phyloP scores from a whole-genome alignment of 495 filamentous ascomycete species.

The Penicillium bialowiezense region DNA sequence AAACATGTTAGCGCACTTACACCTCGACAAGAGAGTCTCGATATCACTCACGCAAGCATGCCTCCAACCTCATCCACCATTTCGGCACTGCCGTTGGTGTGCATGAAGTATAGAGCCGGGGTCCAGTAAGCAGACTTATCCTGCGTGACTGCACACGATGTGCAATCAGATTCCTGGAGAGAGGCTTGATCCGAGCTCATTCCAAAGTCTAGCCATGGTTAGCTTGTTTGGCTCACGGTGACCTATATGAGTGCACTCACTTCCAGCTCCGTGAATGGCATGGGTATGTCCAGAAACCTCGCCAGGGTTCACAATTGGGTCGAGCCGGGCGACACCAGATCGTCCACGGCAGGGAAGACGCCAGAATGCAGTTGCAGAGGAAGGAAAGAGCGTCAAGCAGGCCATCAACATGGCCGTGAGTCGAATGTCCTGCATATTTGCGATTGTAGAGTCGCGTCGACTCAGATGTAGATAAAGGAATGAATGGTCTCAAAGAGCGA shows the following conservation, averaged over 20 bases:
- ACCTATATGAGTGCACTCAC: too few relatives aligned
- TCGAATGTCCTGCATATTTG: slow-evolving; percentile 24
- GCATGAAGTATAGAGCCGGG: slow-evolving; percentile 56
- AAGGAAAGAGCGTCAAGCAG: slow-evolving; percentile 30
- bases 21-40: not conserved
- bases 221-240: not conserved
- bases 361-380: slow-evolving; percentile 69
- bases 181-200: slow-evolving; percentile 37
- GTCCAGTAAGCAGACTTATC: slow-evolving; percentile 64
- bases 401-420: slow-evolving; percentile 24
- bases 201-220: slow-evolving; percentile 42
- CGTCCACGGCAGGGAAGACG: slow-evolving; percentile 76
- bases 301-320: slow-evolving; percentile 52
- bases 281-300: slow-evolving; percentile 48
- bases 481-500: slow-evolving; percentile 10
- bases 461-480: slow-evolving; percentile 13
- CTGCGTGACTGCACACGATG: slow-evolving; percentile 56
- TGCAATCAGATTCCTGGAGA: slow-evolving; percentile 49
- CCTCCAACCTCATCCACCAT: slow-evolving; percentile 54
- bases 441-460: slow-evolving; percentile 12
- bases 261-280: slow-evolving; percentile 50
- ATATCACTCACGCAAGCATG: slow-evolving; percentile 51
- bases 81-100: slow-evolving; percentile 52
- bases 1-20: too few relatives aligned
- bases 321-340: slow-evolving; percentile 57